Conservation (phyloP, 2,329 filamentous ascomycete species). For the Emmonsiellopsis sp. region DNA sequence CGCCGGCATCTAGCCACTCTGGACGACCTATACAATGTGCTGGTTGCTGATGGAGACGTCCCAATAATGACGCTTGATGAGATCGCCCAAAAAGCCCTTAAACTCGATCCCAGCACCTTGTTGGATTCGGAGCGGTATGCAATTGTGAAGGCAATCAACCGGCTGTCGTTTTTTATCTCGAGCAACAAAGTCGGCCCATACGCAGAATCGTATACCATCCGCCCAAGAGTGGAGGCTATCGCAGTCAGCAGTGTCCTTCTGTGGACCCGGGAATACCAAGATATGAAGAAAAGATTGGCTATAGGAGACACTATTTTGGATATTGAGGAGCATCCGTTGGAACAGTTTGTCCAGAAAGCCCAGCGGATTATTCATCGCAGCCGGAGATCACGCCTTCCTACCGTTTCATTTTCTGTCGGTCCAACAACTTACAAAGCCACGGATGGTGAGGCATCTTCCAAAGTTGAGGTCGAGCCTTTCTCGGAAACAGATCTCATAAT, state of each 20-base stretch:
- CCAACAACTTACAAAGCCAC: constrained; percentile 24
- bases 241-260: constrained; percentile 40
- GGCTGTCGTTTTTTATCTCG: constrained; percentile 25
- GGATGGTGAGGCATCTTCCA: constrained; percentile 20
- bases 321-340: constrained; percentile 28
- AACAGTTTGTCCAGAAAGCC: constrained; percentile 36
- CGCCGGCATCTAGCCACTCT: constrained; percentile 22
- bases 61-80: constrained; percentile 27
- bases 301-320: constrained; percentile 17
- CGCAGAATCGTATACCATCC: constrained; percentile 36
- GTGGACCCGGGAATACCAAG: constrained; percentile 50
- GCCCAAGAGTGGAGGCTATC: constrained; percentile 41
- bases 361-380: constrained; percentile 32
- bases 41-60: constrained; percentile 29
- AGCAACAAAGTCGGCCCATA: constrained; percentile 25
- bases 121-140: constrained; percentile 24
- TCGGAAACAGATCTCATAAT: constrained; percentile 42
- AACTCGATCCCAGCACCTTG: constrained; percentile 19
- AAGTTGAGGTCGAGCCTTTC: constrained; percentile 34
- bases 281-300: constrained; percentile 34
- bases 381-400: constrained; percentile 32
- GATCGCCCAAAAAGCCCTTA: constrained; percentile 26
- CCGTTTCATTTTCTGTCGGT: constrained; percentile 31
- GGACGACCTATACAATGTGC: constrained; percentile 27
- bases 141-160: constrained; percentile 25